These are phyloP conservation scores for Chlamydomonas asymmetrica DNA, from an alignment of 139 green algal genomes.

Conservation along the genomic window DNA sequence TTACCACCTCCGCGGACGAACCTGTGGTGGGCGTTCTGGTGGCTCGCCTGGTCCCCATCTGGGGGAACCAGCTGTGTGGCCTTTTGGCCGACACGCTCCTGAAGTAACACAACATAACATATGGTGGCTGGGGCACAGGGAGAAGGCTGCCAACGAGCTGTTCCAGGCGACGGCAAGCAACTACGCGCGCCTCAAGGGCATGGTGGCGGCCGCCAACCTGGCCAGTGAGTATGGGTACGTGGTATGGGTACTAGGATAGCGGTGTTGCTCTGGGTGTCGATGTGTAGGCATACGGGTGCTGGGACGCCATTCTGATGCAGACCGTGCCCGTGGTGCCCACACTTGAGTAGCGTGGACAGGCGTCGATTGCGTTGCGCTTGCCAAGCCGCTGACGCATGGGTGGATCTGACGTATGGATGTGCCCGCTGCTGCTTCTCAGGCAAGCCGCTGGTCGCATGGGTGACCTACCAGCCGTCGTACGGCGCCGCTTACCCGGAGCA, in stretches of 20 bases:
- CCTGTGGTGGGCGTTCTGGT: too few species aligned
- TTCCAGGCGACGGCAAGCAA: conserved; percentile 43
- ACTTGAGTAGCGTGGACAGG: background rate
- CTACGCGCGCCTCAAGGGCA: conserved; percentile 38
- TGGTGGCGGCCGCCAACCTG: background rate
- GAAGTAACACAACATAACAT: too few species aligned
- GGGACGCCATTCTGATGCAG: too few species aligned
- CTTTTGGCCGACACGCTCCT: too few species aligned
- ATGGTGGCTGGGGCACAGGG: too few species aligned
- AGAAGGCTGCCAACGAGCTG: conserved; percentile 55
- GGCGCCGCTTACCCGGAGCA: background rate
- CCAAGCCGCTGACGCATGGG: too few species aligned
- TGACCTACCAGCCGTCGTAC: conserved; percentile 13
- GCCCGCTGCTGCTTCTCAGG: background rate
- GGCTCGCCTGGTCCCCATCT: too few species aligned
- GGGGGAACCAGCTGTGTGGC: too few species aligned
- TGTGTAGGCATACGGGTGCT: too few species aligned
- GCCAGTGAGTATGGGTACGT: background rate
- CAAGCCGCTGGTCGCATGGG: conserved; percentile 22
- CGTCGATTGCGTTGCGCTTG: too few species aligned
- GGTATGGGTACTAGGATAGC: background rate
- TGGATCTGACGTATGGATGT: background rate
- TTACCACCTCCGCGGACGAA: too few species aligned
- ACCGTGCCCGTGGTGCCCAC: background rate
- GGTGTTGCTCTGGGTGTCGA: background rate